phyloP scores from a whole-genome alignment of 2,329 filamentous ascomycete species.

The Teratosphaeria gauchensis region DNA sequence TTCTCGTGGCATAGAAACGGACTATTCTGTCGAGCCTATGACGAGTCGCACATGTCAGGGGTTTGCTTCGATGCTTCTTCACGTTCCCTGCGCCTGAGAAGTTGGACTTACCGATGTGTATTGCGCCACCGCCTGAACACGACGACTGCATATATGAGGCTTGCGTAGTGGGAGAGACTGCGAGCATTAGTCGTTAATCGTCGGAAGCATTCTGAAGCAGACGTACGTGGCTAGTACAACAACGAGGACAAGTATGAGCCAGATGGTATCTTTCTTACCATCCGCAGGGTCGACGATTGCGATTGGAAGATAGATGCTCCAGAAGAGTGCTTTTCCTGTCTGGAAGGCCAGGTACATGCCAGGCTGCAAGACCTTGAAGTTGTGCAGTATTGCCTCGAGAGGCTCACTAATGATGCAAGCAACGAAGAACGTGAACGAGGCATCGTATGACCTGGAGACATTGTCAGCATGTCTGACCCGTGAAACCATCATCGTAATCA shows the following conservation, averaged over 20 bases:
- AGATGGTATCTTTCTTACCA: not conserved
- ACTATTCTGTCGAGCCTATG: not conserved
- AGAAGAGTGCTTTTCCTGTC: not conserved
- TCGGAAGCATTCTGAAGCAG: not conserved
- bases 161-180: not conserved
- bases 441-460: not conserved
- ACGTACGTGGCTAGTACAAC: not conserved
- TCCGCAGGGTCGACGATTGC: not conserved
- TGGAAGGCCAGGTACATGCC: not conserved
- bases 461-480: not conserved
- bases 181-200: not conserved
- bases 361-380: not conserved
- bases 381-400: not conserved
- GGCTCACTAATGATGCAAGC: not conserved
- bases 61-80: not conserved
- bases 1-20: not conserved
- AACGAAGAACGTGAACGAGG: not conserved
- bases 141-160: not conserved
- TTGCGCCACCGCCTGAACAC: not conserved
- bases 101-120: not conserved
- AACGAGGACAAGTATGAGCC: not conserved
- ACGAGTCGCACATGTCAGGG: not conserved
- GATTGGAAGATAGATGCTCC: not conserved
- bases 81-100: not conserved
- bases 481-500: not conserved